Evolutionary conservation across 495 filamentous ascomycete species (phyloP), one percentile per base, ranked within the genome.

Genomic region (Penicillium taxi): DNA sequence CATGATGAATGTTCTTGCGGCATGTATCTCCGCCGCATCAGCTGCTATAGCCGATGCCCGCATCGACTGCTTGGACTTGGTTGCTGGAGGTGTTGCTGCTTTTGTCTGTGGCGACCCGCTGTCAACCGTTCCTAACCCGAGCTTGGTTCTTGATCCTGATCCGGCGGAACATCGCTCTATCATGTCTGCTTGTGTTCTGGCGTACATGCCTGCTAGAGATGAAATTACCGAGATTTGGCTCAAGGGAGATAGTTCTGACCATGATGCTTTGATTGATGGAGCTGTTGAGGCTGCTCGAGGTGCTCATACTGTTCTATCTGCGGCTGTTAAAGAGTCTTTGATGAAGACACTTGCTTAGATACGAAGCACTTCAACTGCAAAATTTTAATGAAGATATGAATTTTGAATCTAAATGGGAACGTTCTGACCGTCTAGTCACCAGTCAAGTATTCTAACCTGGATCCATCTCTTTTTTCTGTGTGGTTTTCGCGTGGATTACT

Each of bases 41-140:
- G 93, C 91, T n/a, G 91, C 93, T 5, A 80, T 98, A 60, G 81
- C 81, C 1, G 93, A 98, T 64, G 93, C 91, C 0, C 87, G 86
- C 2, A 95, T 98, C 44, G 91, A 98, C 52, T 96, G 88, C 58
- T 76, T 96, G 21, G 91, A 96, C 58, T 69, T 94, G 19, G 84
- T 94, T 3, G 72, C 82, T 9, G 91, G 90, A 4, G 91, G 91
- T 15, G 82, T 96, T 24, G 87, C 89, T 11, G 93, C 87, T 7
- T 50, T 94, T 13, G 83, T 88, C 14, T 49, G 60, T 28, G 53
- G 67, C 13, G 53, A 66, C 11, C 55, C 64, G 26, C 55, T 44
- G 33, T 55, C 42, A 32, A 59, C 47, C 26, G 28, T 39, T 1
- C 47, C 48, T n/a, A 39, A 34, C 6, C 67, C 73, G 2, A 64